Evolutionary conservation across 2,329 filamentous ascomycete genomes (phyloP).

Genomic region (Beauveria sp.): DNA sequence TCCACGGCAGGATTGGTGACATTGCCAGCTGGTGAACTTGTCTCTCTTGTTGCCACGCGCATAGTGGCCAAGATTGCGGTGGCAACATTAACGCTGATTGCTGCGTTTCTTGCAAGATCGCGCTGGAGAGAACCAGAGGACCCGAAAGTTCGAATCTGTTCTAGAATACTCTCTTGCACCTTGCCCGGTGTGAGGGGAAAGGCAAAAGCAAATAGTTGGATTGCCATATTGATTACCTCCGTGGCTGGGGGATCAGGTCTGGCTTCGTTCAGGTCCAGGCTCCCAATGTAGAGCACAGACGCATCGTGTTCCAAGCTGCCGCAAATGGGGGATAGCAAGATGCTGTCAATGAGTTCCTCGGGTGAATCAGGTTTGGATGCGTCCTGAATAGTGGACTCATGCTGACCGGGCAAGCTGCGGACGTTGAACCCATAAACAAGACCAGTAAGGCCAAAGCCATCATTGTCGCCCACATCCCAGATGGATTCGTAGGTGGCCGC

Average conservation of each 20-base stretch:
- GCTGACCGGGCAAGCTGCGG: slow-evolving; percentile 61
- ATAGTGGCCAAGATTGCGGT: slow-evolving; percentile 72
- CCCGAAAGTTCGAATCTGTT: slow-evolving; percentile 88
- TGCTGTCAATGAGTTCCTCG: slow-evolving; percentile 56
- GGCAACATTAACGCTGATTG: slow-evolving; percentile 85
- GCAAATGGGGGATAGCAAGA: slow-evolving; percentile 65
- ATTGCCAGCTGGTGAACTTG: slow-evolving; percentile 62
- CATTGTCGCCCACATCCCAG: slow-evolving; percentile 93
- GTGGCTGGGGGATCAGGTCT: slow-evolving; percentile 75
- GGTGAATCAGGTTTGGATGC: slow-evolving; percentile 47
- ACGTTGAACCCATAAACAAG: slow-evolving; percentile 72
- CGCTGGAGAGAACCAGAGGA: slow-evolving; percentile 71
- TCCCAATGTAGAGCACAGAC: slow-evolving; percentile 63
- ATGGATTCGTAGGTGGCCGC: slow-evolving; percentile 86
- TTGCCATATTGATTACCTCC: slow-evolving; percentile 89
- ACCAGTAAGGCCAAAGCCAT: slow-evolving; percentile 86
- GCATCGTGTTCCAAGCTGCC: slow-evolving; percentile 86
- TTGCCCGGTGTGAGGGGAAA: slow-evolving; percentile 83
- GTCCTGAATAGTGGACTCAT: slow-evolving; percentile 40
- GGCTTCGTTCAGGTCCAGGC: slow-evolving; percentile 33
- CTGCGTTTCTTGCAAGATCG: slow-evolving; percentile 80
- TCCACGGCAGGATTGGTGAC: slow-evolving; percentile 70
- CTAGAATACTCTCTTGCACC: slow-evolving; percentile 90
- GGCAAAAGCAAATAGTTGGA: slow-evolving; percentile 85
- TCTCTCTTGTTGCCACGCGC: slow-evolving; percentile 79